Evolutionary conservation across 2,329 filamentous ascomycete genomes (phyloP).

Genomic region (Cladophialophora psammophila): DNA sequence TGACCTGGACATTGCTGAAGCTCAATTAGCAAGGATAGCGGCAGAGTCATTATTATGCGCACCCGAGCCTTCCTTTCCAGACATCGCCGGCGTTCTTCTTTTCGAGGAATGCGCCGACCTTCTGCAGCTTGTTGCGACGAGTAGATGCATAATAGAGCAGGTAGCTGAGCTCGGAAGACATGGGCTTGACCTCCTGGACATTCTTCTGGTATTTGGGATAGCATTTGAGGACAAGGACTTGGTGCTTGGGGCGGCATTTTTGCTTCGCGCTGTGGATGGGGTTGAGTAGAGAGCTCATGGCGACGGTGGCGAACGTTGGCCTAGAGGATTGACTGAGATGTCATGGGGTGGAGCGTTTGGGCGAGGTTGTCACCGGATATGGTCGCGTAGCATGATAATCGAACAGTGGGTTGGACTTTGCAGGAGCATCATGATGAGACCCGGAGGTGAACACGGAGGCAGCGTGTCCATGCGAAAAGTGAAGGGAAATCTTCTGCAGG

Average conservation of each 20-base stretch:
- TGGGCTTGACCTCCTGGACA: constrained; percentile 90
- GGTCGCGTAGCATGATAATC: constrained; percentile 11
- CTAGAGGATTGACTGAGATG: constrained; percentile 19
- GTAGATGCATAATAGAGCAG: constrained; percentile 96
- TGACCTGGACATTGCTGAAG: constrained; percentile 86
- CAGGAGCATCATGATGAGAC: constrained; percentile 16
- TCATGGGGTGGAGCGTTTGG: constrained; percentile 17
- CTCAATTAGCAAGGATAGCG: constrained; percentile 23
- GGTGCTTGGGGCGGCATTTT: constrained; percentile 86
- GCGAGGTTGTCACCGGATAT: constrained; percentile 7
- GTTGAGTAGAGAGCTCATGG: constrained; percentile 40
- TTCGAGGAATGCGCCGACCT: constrained; percentile 93
- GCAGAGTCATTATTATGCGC: constrained; percentile 44
- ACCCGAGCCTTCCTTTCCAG: constrained; percentile 87
- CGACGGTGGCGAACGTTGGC: constrained; percentile 19
- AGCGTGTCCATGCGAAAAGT: constrained; percentile 3
- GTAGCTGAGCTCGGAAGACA: constrained; percentile 95
- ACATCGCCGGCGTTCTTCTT: constrained; percentile 93
- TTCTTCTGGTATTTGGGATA: constrained; percentile 93
- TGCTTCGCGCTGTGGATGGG: constrained; percentile 66
- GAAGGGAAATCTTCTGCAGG: constrained; percentile 16
- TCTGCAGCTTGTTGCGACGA: constrained; percentile 91
- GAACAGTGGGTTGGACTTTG: constrained; percentile 11
- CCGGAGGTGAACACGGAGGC: constrained; percentile 3
- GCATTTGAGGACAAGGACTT: constrained; percentile 94